Evolutionary conservation across 148 eudicot genomes (phyloP).

Genomic region (Persicaria tinctoria): DNA sequence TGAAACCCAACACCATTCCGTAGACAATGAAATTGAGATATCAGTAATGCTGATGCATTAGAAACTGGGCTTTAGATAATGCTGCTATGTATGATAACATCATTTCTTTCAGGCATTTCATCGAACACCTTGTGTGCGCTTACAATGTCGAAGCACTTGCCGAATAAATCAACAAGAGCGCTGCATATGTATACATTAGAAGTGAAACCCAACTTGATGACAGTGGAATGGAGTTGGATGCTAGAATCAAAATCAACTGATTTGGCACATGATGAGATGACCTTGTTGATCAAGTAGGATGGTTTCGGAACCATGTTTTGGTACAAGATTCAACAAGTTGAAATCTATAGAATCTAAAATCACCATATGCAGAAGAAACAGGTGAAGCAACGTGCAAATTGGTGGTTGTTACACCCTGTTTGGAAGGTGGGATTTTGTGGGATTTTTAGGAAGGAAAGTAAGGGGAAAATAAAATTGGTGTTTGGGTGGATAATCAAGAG

Average conservation of each 20-base stretch:
- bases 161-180: too few species aligned
- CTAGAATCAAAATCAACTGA: slow-evolving; percentile 26
- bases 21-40: too few species aligned
- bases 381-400: neutral
- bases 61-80: too few species aligned
- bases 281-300: slow-evolving; percentile 27
- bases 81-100: too few species aligned
- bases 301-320: slow-evolving; percentile 17
- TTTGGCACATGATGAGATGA: slow-evolving; percentile 40
- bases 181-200: slow-evolving; percentile 40
- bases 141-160: slow-evolving; percentile 29
- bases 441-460: too few species aligned
- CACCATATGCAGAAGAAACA: neutral
- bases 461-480: too few species aligned
- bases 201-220: slow-evolving; percentile 38
- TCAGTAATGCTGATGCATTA: too few species aligned
- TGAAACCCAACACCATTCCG: too few species aligned
- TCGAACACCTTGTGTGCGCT: slow-evolving; percentile 42
- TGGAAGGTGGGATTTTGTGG: too few species aligned
- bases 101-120: slow-evolving; percentile 46
- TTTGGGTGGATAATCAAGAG: too few species aligned
- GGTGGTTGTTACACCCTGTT: too few species aligned
- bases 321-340: slow-evolving; percentile 11
- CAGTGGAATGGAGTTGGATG: slow-evolving; percentile 35
- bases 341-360: slow-evolving; percentile 13